A percentile compares a stretch with the other conserved stretches of the same genome.
These are phyloP conservation scores for Trichosanthes cucumerina DNA, from an alignment of 306 rosid genomes.

Conservation along the genomic window DNA sequence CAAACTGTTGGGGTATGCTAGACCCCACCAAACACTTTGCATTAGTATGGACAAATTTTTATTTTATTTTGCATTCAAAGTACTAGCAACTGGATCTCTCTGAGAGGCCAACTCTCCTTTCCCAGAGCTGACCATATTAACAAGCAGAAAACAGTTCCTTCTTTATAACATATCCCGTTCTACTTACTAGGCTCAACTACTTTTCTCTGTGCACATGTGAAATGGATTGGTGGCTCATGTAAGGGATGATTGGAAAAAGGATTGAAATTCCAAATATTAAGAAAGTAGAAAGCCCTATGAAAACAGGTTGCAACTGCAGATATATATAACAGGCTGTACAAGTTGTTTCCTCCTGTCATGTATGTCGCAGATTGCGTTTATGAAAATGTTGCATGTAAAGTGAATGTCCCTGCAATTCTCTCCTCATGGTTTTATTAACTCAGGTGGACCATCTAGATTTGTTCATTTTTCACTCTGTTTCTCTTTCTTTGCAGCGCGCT, in stretches of 20 bases:
- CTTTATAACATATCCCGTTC: neutral
- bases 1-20: neutral
- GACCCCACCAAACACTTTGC: neutral
- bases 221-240: neutral
- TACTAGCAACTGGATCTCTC: neutral
- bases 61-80: neutral
- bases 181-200: neutral
- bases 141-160: neutral
- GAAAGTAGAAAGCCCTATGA: neutral
- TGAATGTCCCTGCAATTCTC: neutral
- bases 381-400: neutral
- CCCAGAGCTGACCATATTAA: neutral
- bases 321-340: neutral
- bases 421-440: neutral
- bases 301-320: neutral
- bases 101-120: neutral
- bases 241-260: neutral
- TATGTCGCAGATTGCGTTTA: neutral
- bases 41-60: neutral
- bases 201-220: neutral
- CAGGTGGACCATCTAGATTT: neutral
- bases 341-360: neutral
- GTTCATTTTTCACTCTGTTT: conserved; percentile 2
- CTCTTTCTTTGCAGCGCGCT: conserved; percentile 53
- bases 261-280: neutral